A percentile compares a stretch with the other conserved stretches of the same genome.
phyloP scores from a whole-genome alignment of 345 rosid genomes.

The Iberis pinnata region DNA sequence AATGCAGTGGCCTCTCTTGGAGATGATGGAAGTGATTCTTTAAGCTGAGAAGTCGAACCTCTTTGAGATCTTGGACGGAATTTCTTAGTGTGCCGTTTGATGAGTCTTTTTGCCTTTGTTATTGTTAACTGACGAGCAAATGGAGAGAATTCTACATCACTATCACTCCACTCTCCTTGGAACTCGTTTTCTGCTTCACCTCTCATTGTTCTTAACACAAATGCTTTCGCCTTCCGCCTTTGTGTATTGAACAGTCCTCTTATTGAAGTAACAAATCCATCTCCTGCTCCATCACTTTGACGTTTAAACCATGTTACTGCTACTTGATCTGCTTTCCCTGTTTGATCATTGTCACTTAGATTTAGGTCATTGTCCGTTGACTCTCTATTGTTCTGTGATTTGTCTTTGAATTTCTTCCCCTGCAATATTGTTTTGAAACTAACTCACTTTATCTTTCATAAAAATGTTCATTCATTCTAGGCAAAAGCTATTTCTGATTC shows the following conservation, averaged over 20 bases:
- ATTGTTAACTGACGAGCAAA: conserved; percentile 88
- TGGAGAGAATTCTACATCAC: conserved; percentile 78
- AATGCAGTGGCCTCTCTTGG: conserved; percentile 63
- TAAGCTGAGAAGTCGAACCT: conserved; percentile 79
- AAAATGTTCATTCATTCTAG: too few relatives aligned
- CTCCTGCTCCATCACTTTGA: conserved; percentile 90
- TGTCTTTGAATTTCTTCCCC: conserved; percentile 97
- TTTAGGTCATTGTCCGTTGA: conserved; percentile 65
- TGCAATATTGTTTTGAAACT: conserved; percentile 24
- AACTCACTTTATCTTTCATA: too few relatives aligned
- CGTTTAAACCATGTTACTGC: conserved; percentile 72
- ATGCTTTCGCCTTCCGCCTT: conserved; percentile 84
- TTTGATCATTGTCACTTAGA: conserved; percentile 70
- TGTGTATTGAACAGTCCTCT: conserved; percentile 90
- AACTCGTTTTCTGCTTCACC: conserved; percentile 85
- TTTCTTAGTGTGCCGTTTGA: conserved; percentile 83
- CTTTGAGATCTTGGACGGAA: conserved; percentile 68
- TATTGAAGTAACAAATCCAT: conserved; percentile 89
- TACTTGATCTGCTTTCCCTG: conserved; percentile 58
- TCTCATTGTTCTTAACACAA: conserved; percentile 89
- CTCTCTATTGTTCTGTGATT: conserved; percentile 52
- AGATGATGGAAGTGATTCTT: conserved; percentile 69
- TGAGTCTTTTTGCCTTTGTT: conserved; percentile 77
- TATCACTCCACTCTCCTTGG: conserved; percentile 92
- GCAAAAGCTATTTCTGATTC: too few relatives aligned